Evolutionary conservation across 345 rosid species (phyloP).

Genomic region (Eucalyptus tenuipes): DNA sequence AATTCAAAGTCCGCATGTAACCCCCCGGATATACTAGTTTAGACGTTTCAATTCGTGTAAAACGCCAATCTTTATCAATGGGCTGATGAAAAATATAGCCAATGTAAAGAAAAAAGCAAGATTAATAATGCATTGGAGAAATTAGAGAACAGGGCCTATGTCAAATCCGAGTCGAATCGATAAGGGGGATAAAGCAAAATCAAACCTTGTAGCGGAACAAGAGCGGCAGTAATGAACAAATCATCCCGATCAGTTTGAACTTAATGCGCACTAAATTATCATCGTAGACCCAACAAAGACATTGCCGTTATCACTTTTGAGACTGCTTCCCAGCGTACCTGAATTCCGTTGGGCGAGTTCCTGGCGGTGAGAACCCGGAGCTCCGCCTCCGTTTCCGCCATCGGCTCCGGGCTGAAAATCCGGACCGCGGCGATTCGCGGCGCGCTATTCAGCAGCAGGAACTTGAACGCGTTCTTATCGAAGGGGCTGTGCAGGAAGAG

Average conservation of each 20-base stretch:
- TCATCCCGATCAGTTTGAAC: background rate
- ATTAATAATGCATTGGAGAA: background rate
- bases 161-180: background rate
- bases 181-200: background rate
- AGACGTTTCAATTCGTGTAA: background rate
- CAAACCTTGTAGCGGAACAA: background rate
- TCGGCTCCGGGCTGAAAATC: constrained; percentile 37
- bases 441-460: constrained; percentile 41
- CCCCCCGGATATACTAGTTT: background rate
- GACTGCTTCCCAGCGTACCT: constrained; percentile 23
- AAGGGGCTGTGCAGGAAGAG: constrained; percentile 71
- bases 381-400: constrained; percentile 42
- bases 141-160: background rate
- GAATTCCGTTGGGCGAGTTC: constrained; percentile 88
- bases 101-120: background rate
- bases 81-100: background rate
- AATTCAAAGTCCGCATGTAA: background rate
- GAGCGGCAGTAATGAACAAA: background rate
- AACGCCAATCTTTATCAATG: background rate
- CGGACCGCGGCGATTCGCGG: constrained; percentile 67
- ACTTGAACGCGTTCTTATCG: constrained; percentile 55
- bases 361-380: constrained; percentile 67
- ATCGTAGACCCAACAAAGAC: background rate
- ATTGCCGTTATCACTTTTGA: background rate
- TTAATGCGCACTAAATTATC: background rate